Evolutionary conservation across 208 protist genomes (phyloP).

Genomic region (Naegleria lovaniensis): DNA sequence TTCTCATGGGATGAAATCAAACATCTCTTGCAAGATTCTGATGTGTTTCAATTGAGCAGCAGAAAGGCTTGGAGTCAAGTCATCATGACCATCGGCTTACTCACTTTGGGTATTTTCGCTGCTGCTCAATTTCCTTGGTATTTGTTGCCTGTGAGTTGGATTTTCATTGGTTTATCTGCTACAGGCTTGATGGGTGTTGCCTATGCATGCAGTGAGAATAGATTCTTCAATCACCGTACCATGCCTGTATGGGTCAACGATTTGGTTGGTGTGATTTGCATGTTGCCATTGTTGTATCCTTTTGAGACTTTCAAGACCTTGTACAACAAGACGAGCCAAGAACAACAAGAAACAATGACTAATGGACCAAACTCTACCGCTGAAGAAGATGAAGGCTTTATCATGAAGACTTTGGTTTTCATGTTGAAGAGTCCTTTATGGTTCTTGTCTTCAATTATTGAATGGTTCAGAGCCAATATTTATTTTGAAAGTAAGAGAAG

Average conservation of each 20-base stretch:
- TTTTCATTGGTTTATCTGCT: neutral
- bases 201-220: neutral
- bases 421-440: neutral
- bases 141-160: neutral
- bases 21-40: neutral
- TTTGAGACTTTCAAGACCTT: neutral
- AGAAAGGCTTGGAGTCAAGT: neutral
- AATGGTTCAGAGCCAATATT: conserved; percentile 3
- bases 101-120: neutral
- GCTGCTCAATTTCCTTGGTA: neutral
- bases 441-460: neutral
- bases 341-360: neutral
- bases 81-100: neutral
- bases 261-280: neutral
- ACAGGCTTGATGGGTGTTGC: neutral
- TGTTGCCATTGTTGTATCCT: conserved; percentile 1
- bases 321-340: neutral
- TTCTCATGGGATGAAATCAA: neutral
- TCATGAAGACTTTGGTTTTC: neutral
- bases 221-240: neutral
- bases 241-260: neutral
- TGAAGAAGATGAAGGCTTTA: neutral
- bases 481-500: neutral
- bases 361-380: too few relatives aligned
- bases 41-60: neutral